Evolutionary conservation across 2,329 filamentous ascomycete genomes (phyloP).

Genomic region (Beauveria asiatica): DNA sequence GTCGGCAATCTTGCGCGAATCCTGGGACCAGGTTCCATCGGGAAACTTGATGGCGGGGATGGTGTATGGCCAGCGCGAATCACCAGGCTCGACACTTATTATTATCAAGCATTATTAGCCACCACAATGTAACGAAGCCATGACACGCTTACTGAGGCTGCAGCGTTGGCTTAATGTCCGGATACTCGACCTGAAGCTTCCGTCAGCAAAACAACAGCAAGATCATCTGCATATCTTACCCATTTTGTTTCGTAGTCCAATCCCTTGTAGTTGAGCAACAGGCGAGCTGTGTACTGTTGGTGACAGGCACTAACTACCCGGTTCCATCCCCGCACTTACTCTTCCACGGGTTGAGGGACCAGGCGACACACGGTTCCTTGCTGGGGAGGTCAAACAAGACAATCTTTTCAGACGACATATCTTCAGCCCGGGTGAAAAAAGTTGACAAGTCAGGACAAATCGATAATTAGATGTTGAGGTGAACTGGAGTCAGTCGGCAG

Average conservation of each 20-base stretch:
- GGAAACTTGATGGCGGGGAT: constrained; percentile 48
- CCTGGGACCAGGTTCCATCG: constrained; percentile 53
- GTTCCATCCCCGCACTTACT: constrained; percentile 31
- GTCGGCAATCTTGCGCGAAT: constrained; percentile 51
- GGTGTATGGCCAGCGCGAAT: constrained; percentile 32
- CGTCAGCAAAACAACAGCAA: not conserved
- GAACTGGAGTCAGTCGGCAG: not conserved
- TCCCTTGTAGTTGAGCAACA: constrained; percentile 59
- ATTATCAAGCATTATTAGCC: not conserved
- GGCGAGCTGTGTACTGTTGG: constrained; percentile 40
- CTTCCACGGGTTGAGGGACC: constrained; percentile 67
- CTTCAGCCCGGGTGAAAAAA: not conserved
- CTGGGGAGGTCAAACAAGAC: constrained; percentile 56
- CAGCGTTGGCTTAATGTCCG: constrained; percentile 50
- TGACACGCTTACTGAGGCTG: constrained; percentile 38
- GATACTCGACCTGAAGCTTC: constrained; percentile 48
- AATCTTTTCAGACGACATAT: constrained; percentile 24
- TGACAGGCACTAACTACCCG: not conserved
- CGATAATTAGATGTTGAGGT: not conserved
- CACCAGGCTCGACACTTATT: not conserved
- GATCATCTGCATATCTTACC: constrained; percentile 22
- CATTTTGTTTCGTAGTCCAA: constrained; percentile 61
- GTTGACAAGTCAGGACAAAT: not conserved
- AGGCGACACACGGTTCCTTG: constrained; percentile 37
- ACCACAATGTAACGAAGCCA: not conserved